A percentile compares a stretch with the other conserved stretches of the same genome.
Conservation (phyloP, 306 rosid species). For the Delonix regia region DNA sequence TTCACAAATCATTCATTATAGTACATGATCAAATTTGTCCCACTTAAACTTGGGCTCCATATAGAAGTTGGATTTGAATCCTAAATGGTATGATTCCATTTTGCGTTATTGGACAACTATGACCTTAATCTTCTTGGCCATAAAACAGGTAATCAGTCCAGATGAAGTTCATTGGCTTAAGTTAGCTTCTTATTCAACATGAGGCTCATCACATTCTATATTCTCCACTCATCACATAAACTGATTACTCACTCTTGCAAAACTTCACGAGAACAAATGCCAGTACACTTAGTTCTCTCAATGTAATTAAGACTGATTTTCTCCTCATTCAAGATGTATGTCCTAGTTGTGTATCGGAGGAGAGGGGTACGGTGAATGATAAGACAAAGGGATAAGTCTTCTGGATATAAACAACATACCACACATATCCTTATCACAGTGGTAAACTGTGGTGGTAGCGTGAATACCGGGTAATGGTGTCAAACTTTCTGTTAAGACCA, state of each 20-base stretch:
- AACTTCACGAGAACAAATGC: conserved; percentile 14
- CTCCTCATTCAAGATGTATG: background rate
- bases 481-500: background rate
- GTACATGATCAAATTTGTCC: no score
- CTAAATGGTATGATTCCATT: no score
- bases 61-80: no score
- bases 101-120: no score
- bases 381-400: background rate
- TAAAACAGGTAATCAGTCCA: no score
- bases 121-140: no score
- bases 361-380: background rate
- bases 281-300: background rate
- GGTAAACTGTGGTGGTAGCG: background rate
- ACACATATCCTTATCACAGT: background rate
- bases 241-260: background rate
- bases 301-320: background rate
- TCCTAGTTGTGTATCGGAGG: background rate
- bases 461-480: background rate
- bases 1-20: no score
- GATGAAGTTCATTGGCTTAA: no score
- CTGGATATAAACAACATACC: background rate
- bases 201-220: no score
- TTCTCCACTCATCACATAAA: background rate
- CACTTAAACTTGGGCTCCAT: no score
- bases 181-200: no score